phyloP scores from a whole-genome alignment of 257 asterid species.

The Haberlea rhodopensis region DNA sequence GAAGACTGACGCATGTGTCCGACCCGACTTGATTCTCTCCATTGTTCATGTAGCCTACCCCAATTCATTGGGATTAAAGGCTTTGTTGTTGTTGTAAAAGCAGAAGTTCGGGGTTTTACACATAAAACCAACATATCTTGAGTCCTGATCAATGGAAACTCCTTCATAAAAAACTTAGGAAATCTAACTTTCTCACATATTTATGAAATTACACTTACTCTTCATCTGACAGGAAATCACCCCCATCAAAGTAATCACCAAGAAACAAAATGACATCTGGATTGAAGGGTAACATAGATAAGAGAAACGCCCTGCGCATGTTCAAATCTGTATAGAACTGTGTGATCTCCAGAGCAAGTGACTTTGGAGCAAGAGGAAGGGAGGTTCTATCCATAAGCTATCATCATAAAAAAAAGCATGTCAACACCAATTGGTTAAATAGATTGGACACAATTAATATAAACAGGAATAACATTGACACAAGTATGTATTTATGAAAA shows the following conservation, averaged over 20 bases:
- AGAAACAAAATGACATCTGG: constrained; percentile 83
- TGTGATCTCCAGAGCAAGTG: constrained; percentile 72
- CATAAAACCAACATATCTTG: neutral
- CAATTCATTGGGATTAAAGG: too few species aligned
- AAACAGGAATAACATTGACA: too few species aligned
- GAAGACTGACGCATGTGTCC: too few species aligned
- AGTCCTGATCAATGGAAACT: neutral
- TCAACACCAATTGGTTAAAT: constrained; percentile 12
- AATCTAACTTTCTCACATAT: neutral
- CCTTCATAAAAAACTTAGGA: neutral
- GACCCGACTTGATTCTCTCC: too few species aligned
- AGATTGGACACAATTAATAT: neutral
- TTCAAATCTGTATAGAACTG: constrained; percentile 85
- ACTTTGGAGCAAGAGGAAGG: constrained; percentile 67
- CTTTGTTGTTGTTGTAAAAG: too few species aligned
- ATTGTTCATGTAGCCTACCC: too few species aligned
- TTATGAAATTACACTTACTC: constrained; percentile 55
- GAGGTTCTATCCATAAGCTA: constrained; percentile 96
- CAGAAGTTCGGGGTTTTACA: neutral
- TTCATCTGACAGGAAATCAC: constrained; percentile 58
- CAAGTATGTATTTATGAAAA: neutral
- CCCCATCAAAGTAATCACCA: constrained; percentile 95
- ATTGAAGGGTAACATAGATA: constrained; percentile 73
- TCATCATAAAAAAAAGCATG: constrained; percentile 24
- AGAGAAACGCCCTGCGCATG: constrained; percentile 93